These are phyloP conservation scores for Fusarium zealandicum DNA, from an alignment of 2,329 filamentous ascomycete genomes.

Conservation along the genomic window DNA sequence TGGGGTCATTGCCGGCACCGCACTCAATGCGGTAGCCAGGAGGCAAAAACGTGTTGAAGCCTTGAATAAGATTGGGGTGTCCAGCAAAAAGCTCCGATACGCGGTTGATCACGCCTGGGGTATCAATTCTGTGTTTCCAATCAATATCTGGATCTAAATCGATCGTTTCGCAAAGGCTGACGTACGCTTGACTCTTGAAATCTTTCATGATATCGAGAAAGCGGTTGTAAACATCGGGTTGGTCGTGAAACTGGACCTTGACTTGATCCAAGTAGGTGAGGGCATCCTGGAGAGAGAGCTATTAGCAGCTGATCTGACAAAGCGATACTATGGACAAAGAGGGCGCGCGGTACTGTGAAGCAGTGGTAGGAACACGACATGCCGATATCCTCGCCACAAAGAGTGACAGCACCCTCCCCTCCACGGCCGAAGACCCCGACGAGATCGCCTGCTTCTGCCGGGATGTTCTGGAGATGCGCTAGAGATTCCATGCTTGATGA, in stretches of 20 bases:
- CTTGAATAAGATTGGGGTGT: constrained; percentile 93
- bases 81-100: constrained; percentile 96
- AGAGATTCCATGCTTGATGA: constrained; percentile 14
- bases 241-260: constrained; percentile 96
- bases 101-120: constrained; percentile 94
- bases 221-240: constrained; percentile 95
- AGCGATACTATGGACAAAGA: background rate
- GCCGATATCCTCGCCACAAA: constrained; percentile 27
- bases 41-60: constrained; percentile 97
- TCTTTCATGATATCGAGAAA: constrained; percentile 99
- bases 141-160: constrained; percentile 37
- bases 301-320: constrained; percentile 12
- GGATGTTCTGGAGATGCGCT: constrained; percentile 9
- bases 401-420: constrained; percentile 33
- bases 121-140: constrained; percentile 74
- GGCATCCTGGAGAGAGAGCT: constrained; percentile 61
- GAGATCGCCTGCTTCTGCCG: constrained; percentile 27
- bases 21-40: constrained; percentile 97
- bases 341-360: constrained; percentile 37
- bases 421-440: constrained; percentile 33
- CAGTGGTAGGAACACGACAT: constrained; percentile 35
- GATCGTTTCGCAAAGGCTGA: constrained; percentile 31
- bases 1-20: constrained; percentile 90
- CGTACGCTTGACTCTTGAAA: constrained; percentile 95
- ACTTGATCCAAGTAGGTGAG: constrained; percentile 97